Conservation (phyloP, 345 rosid species). For the Anacardium occidentale region DNA sequence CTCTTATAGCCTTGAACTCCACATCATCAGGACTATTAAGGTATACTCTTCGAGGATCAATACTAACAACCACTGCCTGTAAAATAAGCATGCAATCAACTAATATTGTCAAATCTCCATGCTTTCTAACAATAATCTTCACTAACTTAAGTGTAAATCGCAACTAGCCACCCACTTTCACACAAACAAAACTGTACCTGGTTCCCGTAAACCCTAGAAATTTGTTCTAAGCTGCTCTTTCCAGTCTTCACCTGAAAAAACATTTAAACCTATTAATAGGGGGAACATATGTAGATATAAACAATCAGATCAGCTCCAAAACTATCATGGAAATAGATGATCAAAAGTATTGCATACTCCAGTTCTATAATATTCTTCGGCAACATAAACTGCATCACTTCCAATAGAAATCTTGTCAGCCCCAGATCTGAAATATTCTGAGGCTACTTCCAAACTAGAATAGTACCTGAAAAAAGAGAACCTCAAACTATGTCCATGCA, state of each 20-base stretch:
- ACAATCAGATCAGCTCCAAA: constrained; percentile 12
- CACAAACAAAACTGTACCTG: constrained; percentile 53
- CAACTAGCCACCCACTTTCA: neutral
- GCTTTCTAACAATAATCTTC: no score
- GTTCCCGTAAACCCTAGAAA: constrained; percentile 91
- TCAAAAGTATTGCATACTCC: constrained; percentile 47
- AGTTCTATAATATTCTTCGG: constrained; percentile 81
- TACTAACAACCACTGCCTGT: constrained; percentile 98
- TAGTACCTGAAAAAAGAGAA: constrained; percentile 56
- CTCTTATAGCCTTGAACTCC: constrained; percentile 56
- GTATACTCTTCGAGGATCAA: constrained; percentile 91
- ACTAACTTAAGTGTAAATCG: neutral
- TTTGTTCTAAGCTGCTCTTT: constrained; percentile 88
- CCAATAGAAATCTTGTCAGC: constrained; percentile 97
- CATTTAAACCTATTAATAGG: constrained; percentile 16
- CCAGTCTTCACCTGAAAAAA: constrained; percentile 68
- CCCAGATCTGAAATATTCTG: constrained; percentile 95
- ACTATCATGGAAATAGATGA: neutral
- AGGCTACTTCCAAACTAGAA: constrained; percentile 97
- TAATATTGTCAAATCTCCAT: neutral
- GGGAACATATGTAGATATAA: neutral
- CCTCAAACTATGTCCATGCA: neutral
- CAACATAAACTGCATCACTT: constrained; percentile 93
- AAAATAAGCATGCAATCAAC: constrained; percentile 20
- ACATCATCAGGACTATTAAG: constrained; percentile 69